phyloP scores from a whole-genome alignment of 1,284 basidiomycete species.

The Trichosporon asahii region DNA sequence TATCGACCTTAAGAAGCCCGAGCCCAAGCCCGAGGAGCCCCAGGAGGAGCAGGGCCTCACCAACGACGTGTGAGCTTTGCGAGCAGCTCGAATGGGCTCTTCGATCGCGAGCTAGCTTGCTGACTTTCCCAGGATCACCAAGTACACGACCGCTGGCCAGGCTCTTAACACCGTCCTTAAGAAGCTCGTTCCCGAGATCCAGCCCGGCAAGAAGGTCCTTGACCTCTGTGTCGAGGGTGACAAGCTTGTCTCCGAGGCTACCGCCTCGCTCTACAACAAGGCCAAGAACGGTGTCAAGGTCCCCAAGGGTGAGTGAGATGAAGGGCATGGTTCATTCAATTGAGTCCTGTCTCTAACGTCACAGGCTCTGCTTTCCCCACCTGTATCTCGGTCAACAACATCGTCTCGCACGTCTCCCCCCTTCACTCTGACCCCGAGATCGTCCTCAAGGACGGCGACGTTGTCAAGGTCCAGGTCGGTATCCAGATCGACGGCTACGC shows the following conservation, averaged over 20 bases:
- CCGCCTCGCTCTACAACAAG: constrained; percentile 85
- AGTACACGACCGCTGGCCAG: constrained; percentile 78
- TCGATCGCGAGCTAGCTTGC: neutral
- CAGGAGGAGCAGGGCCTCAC: constrained; percentile 48
- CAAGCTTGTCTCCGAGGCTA: constrained; percentile 81
- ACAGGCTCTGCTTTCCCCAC: constrained; percentile 92
- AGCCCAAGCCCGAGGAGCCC: constrained; percentile 35
- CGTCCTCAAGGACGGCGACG: constrained; percentile 81
- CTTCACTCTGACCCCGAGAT: constrained; percentile 60
- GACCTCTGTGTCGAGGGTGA: constrained; percentile 91
- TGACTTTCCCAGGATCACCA: constrained; percentile 45
- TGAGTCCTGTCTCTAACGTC: constrained; percentile 5
- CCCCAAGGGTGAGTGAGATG: constrained; percentile 65
- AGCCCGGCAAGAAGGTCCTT: constrained; percentile 77
- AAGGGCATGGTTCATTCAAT: neutral
- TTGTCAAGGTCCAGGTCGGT: constrained; percentile 93
- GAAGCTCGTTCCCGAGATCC: constrained; percentile 69
- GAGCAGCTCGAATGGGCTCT: neutral
- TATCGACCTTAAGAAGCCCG: constrained; percentile 47
- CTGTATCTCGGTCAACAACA: constrained; percentile 80
- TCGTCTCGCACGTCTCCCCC: constrained; percentile 59
- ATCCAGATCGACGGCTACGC: constrained; percentile 86
- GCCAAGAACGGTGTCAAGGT: constrained; percentile 79
- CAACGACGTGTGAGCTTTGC: constrained; percentile 45
- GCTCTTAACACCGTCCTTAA: constrained; percentile 82